These are phyloP conservation scores for Leptosphaerulina australis DNA, from an alignment of 2,329 filamentous ascomycete genomes.

Conservation along the genomic window DNA sequence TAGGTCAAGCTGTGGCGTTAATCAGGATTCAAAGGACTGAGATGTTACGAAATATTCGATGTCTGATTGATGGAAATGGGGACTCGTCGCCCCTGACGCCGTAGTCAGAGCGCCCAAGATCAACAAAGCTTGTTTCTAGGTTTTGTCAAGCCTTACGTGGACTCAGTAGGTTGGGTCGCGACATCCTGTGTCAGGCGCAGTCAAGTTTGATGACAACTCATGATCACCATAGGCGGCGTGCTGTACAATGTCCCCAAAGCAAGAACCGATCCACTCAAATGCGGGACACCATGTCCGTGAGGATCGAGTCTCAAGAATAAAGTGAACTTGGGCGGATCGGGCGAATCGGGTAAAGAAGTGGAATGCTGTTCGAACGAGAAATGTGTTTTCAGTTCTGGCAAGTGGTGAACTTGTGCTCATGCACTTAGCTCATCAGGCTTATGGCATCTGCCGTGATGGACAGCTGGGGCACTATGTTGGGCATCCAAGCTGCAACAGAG, in stretches of 20 bases:
- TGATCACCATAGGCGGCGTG: not conserved
- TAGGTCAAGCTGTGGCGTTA: constrained; percentile 8
- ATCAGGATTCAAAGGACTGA: constrained; percentile 11
- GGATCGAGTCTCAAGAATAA: not conserved
- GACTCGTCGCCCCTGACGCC: constrained; percentile 15
- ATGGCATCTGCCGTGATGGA: no score
- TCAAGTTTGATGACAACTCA: not conserved
- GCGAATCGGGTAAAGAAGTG: not conserved
- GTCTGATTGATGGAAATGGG: constrained; percentile 9
- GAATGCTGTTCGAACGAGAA: not conserved
- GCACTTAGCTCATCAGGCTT: no score
- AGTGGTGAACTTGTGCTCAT: no score
- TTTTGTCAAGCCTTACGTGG: constrained; percentile 29
- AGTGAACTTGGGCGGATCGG: not conserved
- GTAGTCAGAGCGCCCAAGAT: constrained; percentile 2
- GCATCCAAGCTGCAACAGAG: no score
- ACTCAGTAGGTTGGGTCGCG: constrained; percentile 12
- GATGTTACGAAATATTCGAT: not conserved
- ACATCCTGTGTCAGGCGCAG: constrained; percentile 18
- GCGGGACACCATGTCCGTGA: not conserved
- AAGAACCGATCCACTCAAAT: not conserved
- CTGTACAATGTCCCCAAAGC: constrained; percentile 1
- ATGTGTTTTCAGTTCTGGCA: no score
- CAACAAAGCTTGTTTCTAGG: constrained; percentile 24
- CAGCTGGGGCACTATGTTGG: no score